Evolutionary conservation across 306 rosid species (phyloP).

Genomic region (Vigna trinervia): DNA sequence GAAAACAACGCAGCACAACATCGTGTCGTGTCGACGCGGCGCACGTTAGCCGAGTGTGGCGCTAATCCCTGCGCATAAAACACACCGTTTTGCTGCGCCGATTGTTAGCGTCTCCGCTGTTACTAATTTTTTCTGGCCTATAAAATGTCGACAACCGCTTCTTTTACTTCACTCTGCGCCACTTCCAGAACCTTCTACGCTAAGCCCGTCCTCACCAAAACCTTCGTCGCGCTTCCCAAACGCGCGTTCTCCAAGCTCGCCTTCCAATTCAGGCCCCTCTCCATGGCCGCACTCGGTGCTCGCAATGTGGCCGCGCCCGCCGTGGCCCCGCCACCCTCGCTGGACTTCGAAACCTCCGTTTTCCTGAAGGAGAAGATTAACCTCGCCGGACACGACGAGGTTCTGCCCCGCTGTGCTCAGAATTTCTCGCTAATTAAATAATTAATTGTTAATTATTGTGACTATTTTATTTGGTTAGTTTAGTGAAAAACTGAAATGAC

Average conservation of each 20-base stretch:
- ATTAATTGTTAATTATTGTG: background rate
- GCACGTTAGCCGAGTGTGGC: slow-evolving; percentile 23
- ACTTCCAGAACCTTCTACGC: slow-evolving; percentile 46
- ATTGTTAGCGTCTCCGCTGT: background rate
- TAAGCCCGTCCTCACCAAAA: slow-evolving; percentile 23
- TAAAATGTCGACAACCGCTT: slow-evolving; percentile 53
- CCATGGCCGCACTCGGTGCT: slow-evolving; percentile 63
- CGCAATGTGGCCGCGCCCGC: slow-evolving; percentile 73
- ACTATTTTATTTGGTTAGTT: background rate
- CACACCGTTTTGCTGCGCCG: background rate
- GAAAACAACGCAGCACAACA: background rate
- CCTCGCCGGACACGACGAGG: slow-evolving; percentile 96
- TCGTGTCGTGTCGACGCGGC: background rate
- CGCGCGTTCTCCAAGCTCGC: slow-evolving; percentile 52
- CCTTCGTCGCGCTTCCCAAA: slow-evolving; percentile 11
- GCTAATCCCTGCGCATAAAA: background rate
- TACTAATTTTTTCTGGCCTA: background rate
- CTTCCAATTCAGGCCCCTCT: slow-evolving; percentile 37
- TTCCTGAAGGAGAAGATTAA: slow-evolving; percentile 87
- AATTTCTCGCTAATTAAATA: background rate
- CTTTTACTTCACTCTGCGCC: slow-evolving; percentile 50
- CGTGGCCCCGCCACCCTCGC: slow-evolving; percentile 43
- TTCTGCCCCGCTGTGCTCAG: background rate
- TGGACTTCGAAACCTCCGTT: slow-evolving; percentile 78
- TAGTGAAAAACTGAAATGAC: background rate